phyloP scores from a whole-genome alignment of 2,329 filamentous ascomycete genomes.

The Verticillium dahliae region DNA sequence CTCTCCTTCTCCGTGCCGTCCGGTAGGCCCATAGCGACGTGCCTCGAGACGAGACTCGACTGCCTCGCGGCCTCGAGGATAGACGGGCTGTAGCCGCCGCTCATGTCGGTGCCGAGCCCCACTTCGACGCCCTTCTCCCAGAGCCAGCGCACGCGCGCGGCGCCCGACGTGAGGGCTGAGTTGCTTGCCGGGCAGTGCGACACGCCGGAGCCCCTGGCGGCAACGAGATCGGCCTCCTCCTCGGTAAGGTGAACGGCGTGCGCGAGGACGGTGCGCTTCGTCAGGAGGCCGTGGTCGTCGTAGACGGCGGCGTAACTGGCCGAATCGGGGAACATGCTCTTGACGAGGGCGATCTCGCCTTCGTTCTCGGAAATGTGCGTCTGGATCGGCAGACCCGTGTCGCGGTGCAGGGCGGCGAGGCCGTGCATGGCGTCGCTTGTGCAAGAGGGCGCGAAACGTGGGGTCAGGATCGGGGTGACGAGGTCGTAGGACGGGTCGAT shows the following conservation, averaged over 20 bases:
- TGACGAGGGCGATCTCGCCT: constrained; percentile 66
- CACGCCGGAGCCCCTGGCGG: constrained; percentile 55
- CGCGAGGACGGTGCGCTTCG: constrained; percentile 69
- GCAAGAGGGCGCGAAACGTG: constrained; percentile 60
- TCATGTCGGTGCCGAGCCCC: constrained; percentile 86
- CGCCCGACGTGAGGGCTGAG: constrained; percentile 71
- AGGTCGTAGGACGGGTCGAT: constrained; percentile 62
- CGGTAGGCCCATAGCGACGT: constrained; percentile 50
- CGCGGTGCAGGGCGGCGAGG: constrained; percentile 58
- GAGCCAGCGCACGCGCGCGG: constrained; percentile 67
- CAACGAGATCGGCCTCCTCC: constrained; percentile 60
- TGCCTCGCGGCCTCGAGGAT: constrained; percentile 80
- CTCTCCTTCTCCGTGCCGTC: constrained; percentile 32
- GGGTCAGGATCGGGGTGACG: constrained; percentile 75
- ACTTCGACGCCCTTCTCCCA: constrained; percentile 70
- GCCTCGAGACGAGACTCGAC: constrained; percentile 70
- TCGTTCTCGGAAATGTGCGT: constrained; percentile 87
- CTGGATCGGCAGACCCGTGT: constrained; percentile 65
- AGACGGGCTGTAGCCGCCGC: constrained; percentile 76
- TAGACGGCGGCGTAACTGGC: constrained; percentile 72
- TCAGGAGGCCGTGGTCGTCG: constrained; percentile 64
- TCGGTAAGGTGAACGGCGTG: constrained; percentile 73
- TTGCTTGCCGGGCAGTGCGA: constrained; percentile 88
- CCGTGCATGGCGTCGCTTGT: constrained; percentile 50
- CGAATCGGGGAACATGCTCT: constrained; percentile 58